Conservation (phyloP, 2,329 filamentous ascomycete genomes). For the Stemphylium lycopersici region DNA sequence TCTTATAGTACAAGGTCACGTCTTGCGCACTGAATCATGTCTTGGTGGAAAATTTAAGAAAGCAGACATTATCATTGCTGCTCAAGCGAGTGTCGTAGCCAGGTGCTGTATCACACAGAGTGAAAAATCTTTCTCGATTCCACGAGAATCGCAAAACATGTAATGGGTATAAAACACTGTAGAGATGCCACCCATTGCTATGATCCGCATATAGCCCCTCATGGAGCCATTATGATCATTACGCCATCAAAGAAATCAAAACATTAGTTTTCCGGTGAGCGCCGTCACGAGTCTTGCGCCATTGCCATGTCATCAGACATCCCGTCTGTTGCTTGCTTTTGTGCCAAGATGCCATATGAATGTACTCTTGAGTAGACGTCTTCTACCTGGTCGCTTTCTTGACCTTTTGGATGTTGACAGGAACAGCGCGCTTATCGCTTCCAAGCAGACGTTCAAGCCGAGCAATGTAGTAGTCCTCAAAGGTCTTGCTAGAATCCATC, state of each 20-base stretch:
- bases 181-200: background rate
- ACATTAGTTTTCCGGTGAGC: background rate
- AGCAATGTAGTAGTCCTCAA: slow-evolving; percentile 34
- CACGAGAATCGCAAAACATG: background rate
- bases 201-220: background rate
- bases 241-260: background rate
- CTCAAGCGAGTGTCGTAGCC: background rate
- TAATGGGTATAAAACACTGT: slow-evolving; percentile 11
- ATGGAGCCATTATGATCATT: background rate
- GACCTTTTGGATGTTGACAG: slow-evolving; percentile 23
- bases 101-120: background rate
- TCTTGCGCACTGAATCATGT: background rate
- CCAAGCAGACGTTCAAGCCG: slow-evolving; percentile 33
- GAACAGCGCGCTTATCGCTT: slow-evolving; percentile 19
- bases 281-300: background rate
- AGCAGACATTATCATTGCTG: slow-evolving; percentile 5
- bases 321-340: background rate
- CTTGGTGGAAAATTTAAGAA: background rate
- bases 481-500: slow-evolving; percentile 22
- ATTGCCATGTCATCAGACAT: background rate
- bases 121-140: background rate
- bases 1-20: background rate
- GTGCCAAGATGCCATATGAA: background rate
- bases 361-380: background rate
- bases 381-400: background rate